phyloP scores from a whole-genome alignment of 1,284 basidiomycete species.

The Leccinum ponderosum region DNA sequence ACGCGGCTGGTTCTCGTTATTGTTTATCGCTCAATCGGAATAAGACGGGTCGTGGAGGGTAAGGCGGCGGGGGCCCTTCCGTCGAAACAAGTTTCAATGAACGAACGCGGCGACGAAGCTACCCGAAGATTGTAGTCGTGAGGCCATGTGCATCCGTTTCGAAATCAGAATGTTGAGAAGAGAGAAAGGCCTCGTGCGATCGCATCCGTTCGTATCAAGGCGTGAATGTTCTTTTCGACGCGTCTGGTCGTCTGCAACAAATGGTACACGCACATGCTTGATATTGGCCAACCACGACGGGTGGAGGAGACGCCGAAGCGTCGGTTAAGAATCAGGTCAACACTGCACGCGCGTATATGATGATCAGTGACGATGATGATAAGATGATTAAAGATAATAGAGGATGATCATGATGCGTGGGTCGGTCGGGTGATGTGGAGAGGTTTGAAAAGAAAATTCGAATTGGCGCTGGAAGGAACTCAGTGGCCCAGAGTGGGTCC shows the following conservation, averaged over 20 bases:
- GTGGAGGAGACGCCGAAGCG: neutral
- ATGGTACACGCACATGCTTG: neutral
- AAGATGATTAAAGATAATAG: neutral
- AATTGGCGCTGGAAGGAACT: neutral
- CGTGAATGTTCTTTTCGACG: neutral
- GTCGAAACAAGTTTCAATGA: slow-evolving; percentile 18
- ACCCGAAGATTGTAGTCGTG: neutral
- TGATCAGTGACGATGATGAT: neutral
- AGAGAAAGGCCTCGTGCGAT: neutral
- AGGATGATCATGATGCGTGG: neutral
- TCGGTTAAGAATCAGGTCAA: neutral
- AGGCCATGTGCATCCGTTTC: neutral
- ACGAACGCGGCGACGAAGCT: neutral
- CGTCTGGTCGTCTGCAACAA: neutral
- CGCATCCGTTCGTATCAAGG: neutral
- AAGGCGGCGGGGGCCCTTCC: neutral
- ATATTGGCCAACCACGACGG: neutral
- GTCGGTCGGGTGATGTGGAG: neutral
- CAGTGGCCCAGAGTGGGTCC: neutral
- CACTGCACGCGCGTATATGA: neutral
- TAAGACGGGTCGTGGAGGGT: slow-evolving; percentile 4
- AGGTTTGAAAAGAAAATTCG: neutral
- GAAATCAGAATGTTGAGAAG: neutral
- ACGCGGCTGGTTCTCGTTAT: neutral
- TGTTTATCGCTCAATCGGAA: slow-evolving; percentile 10